Conservation (phyloP, 495 filamentous ascomycete genomes). For the Lasiosphaeria ovina region DNA sequence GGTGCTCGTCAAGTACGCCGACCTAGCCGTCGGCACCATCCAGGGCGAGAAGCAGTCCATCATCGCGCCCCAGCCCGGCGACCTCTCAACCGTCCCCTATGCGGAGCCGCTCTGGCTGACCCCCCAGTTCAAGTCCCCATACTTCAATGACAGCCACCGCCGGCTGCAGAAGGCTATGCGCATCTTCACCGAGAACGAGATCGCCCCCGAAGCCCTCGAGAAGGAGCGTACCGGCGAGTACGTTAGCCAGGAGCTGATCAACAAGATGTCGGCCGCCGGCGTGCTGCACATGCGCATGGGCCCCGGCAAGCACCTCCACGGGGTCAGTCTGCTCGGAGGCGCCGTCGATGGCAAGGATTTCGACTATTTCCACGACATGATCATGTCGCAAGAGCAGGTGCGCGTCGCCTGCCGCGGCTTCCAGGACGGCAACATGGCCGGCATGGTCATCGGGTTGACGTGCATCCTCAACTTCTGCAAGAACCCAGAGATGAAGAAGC, state of each 20-base stretch:
- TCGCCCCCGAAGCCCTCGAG: slow-evolving; percentile 73
- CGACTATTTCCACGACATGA: slow-evolving; percentile 84
- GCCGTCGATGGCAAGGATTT: slow-evolving; percentile 75
- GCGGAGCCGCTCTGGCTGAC: slow-evolving; percentile 79
- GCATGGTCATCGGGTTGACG: slow-evolving; percentile 81
- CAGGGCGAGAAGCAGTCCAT: slow-evolving; percentile 73
- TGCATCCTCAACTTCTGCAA: slow-evolving; percentile 78
- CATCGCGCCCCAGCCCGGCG: slow-evolving; percentile 65
- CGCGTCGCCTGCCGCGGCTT: slow-evolving; percentile 68
- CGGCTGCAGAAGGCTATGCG: slow-evolving; percentile 68
- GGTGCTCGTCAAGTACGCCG: slow-evolving; percentile 72
- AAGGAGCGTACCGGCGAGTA: slow-evolving; percentile 73
- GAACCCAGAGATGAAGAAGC: slow-evolving; percentile 62
- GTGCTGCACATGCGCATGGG: slow-evolving; percentile 81
- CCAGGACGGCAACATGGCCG: slow-evolving; percentile 62
- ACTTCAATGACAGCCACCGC: slow-evolving; percentile 76
- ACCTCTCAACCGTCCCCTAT: slow-evolving; percentile 74
- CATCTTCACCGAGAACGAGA: slow-evolving; percentile 67
- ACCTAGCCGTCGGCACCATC: slow-evolving; percentile 74
- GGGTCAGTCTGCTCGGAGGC: slow-evolving; percentile 63
- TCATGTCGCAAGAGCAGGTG: slow-evolving; percentile 70
- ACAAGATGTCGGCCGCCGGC: slow-evolving; percentile 70
- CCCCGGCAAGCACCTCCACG: slow-evolving; percentile 79
- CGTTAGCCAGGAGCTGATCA: slow-evolving; percentile 74
- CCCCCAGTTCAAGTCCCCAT: slow-evolving; percentile 75